Evolutionary conservation across 345 rosid species (phyloP), one percentile per base, ranked within the genome.

Genomic region (Hibiscus syriacus): DNA sequence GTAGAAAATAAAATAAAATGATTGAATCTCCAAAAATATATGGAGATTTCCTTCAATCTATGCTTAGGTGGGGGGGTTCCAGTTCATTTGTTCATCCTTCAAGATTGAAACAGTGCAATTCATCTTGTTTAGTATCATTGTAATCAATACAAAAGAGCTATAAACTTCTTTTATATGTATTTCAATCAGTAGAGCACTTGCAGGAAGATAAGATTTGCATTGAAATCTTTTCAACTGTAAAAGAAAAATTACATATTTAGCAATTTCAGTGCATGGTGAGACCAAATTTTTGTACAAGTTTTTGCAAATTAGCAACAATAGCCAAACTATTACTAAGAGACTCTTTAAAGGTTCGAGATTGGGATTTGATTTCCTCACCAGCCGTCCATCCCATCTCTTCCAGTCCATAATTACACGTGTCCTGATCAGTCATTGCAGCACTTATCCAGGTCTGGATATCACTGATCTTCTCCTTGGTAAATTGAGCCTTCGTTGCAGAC

Each of bases 361-460:
- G 64, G 22, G 36, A 72, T 70, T 82, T 85, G 63, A 87, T 74
- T 67, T 76, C 75, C 17, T 82, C 89, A 0, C 78, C 72, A 6
- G 73, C 85, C 36, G 58, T 46, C 0, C 89, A 82, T 67, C 87
- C 89, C 90, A 76, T 83, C 78, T 84, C 94, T 66, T 80, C 80
- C 78, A 87, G 72, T 46, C 97, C 97, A 62, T 90, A 92, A 34
- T 78, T 54, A 66, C 97, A 90, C 41, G 88, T 84, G 32, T 84
- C 84, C 41, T 81, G 82, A 71, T 90, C 87, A 0, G 86, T 78
- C 89, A 90, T 78, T 25, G 90, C 96, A 6, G 80, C 84, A 54
- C 93, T 87, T 10, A 87, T 77, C 93, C 93, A 90, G 9, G 96
- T 87, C 85, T 83, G 85, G 5, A 90, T 74, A 25, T 90, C 87